Evolutionary conservation across 2,329 filamentous ascomycete species (phyloP).

Genomic region (Fusarium haematococcum): DNA sequence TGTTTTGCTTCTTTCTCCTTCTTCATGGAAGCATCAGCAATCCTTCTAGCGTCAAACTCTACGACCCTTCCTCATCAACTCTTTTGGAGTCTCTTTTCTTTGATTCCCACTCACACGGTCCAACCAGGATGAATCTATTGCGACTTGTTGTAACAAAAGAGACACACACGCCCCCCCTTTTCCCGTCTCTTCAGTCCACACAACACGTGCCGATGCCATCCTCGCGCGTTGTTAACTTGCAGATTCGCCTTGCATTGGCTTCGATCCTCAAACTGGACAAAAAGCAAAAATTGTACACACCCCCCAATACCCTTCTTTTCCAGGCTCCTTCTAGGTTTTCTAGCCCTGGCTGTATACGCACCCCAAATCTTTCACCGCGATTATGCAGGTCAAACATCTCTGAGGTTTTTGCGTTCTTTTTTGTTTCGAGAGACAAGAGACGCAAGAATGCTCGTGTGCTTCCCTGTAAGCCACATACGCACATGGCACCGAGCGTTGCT

Average conservation of each 20-base stretch:
- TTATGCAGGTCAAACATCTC: neutral
- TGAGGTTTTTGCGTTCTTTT: neutral
- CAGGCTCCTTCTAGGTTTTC: conserved; percentile 32
- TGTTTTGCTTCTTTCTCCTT: neutral
- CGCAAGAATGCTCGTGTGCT: neutral
- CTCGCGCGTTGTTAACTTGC: conserved; percentile 14
- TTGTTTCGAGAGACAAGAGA: neutral
- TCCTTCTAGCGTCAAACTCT: conserved; percentile 44
- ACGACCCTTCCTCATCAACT: conserved; percentile 10
- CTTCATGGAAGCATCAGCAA: conserved; percentile 29
- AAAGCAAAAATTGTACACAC: neutral
- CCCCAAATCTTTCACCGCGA: neutral
- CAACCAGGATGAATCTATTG: neutral
- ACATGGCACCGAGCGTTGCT: neutral
- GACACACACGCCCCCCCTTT: neutral
- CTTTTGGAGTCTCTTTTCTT: neutral
- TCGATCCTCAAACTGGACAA: conserved; percentile 25
- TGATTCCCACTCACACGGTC: neutral
- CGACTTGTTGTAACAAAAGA: neutral
- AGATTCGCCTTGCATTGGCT: conserved; percentile 31
- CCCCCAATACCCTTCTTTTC: neutral
- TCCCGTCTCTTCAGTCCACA: conserved; percentile 7
- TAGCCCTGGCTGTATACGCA: conserved; percentile 7
- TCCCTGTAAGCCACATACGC: neutral
- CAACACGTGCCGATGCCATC: conserved; percentile 21